Evolutionary conservation across 139 green algal species (phyloP).

Genomic region (Coelastrella sp.): DNA sequence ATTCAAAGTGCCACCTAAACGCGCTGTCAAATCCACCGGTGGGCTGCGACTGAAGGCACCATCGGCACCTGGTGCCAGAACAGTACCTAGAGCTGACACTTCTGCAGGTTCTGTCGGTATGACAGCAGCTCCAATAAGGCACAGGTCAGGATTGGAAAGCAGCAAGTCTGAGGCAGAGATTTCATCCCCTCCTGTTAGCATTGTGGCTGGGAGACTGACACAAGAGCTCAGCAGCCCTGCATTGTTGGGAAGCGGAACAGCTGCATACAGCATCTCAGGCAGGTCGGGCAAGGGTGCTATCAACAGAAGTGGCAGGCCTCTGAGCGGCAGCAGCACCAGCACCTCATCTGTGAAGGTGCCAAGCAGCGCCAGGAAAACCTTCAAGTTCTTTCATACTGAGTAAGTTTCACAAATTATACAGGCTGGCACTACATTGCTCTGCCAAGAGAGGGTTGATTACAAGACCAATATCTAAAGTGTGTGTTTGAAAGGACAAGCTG

Average conservation of each 20-base stretch:
- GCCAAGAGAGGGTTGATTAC: no score
- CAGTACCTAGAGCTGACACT: background rate
- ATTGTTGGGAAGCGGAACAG: background rate
- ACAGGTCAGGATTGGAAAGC: background rate
- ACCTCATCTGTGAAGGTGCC: background rate
- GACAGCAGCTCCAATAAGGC: no score
- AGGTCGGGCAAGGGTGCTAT: background rate
- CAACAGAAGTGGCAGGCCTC: background rate
- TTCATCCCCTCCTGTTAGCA: conserved; percentile 6
- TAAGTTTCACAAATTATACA: background rate
- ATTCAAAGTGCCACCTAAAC: conserved; percentile 30
- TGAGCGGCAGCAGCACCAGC: background rate
- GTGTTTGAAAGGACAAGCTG: background rate
- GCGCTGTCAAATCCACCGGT: background rate
- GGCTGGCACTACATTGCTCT: background rate
- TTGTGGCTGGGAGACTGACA: background rate
- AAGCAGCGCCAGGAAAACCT: conserved; percentile 42
- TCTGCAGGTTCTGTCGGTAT: no score
- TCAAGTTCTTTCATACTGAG: conserved; percentile 51
- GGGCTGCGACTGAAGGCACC: background rate
- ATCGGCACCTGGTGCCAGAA: background rate
- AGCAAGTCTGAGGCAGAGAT: background rate
- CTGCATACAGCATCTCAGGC: background rate
- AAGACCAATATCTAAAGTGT: no score
- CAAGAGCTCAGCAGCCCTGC: conserved; percentile 18